These are phyloP conservation scores for Pseudocercospora vitis DNA, from an alignment of 2,329 filamentous ascomycete genomes.

Conservation along the genomic window DNA sequence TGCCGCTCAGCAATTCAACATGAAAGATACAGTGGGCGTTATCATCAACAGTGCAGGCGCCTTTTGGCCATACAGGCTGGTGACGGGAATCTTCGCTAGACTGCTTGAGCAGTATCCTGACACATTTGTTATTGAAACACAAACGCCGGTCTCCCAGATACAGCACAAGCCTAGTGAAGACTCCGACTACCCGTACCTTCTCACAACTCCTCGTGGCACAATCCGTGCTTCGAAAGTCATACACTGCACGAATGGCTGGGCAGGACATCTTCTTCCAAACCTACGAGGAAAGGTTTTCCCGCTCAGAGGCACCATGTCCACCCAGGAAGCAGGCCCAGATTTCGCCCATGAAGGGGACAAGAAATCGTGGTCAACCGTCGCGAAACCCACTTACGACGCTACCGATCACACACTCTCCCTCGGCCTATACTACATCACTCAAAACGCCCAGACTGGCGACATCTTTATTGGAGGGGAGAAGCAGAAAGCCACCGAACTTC, in stretches of 20 bases:
- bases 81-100: constrained; percentile 23
- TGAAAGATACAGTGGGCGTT: constrained; percentile 22
- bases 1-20: constrained; percentile 17
- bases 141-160: constrained; percentile 22
- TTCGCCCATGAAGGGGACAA: constrained; percentile 17
- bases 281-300: constrained; percentile 28
- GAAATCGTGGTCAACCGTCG: constrained; percentile 24
- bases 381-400: constrained; percentile 18
- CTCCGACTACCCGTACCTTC: constrained; percentile 15
- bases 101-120: constrained; percentile 17
- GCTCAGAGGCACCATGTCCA: constrained; percentile 25
- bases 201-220: constrained; percentile 19
- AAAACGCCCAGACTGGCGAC: constrained; percentile 22
- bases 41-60: constrained; percentile 26
- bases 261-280: constrained; percentile 23
- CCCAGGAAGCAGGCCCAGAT: constrained; percentile 15
- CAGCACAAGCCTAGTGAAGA: constrained; percentile 7
- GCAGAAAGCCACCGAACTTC: constrained; percentile 15
- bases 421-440: constrained; percentile 27
- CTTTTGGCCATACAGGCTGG: constrained; percentile 26
- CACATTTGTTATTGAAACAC: constrained; percentile 22
- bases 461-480: constrained; percentile 27
- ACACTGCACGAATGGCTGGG: constrained; percentile 26
- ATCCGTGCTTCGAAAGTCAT: constrained; percentile 22
- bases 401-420: constrained; percentile 20